Evolutionary conservation across 345 rosid species (phyloP).

Genomic region (Lumnitzera racemosa): DNA sequence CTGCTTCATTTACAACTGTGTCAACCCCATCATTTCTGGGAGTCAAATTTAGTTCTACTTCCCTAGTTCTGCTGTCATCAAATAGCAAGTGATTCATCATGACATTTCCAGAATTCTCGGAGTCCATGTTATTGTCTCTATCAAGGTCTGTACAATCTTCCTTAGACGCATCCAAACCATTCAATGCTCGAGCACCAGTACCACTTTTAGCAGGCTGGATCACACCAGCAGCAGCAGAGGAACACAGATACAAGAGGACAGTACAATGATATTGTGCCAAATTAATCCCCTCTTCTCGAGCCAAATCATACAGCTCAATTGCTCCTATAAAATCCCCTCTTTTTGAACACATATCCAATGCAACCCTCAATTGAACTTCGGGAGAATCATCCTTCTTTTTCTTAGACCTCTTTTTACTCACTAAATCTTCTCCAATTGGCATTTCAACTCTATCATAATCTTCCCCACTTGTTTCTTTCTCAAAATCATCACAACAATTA

Average conservation of each 20-base stretch:
- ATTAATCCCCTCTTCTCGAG: slow-evolving; percentile 29
- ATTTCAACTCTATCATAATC: slow-evolving; percentile 2
- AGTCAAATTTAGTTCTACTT: background rate
- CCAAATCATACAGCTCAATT: slow-evolving; percentile 37
- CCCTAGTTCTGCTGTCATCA: too few relatives aligned
- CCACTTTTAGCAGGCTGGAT: slow-evolving; percentile 65
- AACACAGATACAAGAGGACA: slow-evolving; percentile 51
- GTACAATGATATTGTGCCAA: slow-evolving; percentile 48
- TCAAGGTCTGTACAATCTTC: slow-evolving; percentile 5
- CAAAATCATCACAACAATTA: too few relatives aligned
- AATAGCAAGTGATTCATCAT: too few relatives aligned
- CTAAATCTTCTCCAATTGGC: background rate
- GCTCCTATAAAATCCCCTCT: slow-evolving; percentile 56
- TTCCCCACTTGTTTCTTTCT: too few relatives aligned
- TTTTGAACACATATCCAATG: slow-evolving; percentile 57
- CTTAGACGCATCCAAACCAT: slow-evolving; percentile 11
- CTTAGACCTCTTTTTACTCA: slow-evolving; percentile 16
- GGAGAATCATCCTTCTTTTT: slow-evolving; percentile 21
- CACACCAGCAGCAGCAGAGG: slow-evolving; percentile 63
- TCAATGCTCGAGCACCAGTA: slow-evolving; percentile 21
- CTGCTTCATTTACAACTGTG: slow-evolving; percentile 2
- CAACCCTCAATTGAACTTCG: slow-evolving; percentile 15
- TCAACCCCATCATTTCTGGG: background rate
- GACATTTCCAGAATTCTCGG: too few relatives aligned
- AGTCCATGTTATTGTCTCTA: too few relatives aligned